Evolutionary conservation across 257 asterid genomes (phyloP), one percentile per base, ranked within the genome.

Genomic region (Oldenlandia corymbosa): DNA sequence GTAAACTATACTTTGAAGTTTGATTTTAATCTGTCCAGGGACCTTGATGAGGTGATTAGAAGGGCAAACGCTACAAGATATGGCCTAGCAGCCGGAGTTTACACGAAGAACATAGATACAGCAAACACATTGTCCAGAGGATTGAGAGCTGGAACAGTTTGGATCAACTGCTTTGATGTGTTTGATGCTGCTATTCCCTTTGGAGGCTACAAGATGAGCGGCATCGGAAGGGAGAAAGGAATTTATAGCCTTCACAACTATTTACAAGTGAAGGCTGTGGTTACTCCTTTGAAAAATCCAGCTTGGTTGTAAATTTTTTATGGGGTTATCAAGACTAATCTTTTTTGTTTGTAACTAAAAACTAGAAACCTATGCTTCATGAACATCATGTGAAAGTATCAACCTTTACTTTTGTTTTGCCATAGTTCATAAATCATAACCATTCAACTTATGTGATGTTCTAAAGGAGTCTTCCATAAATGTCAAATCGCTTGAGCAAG

Each of bases 161-260:
- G 92, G 95, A 64, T 85, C 0, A 90, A 90, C 79, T 90, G 95
- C 71, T 90, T 49, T 68, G 80, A 87, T 32, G 84, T 85, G 10
- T 87, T 83, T 53, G 91, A 85, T 20, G 92, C 90, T 1, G 84
- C 76, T 1, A 80, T 87, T 18, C 94, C 95, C 0, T 87, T 87
- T 49, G 97, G 97, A 10, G 97, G 97, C 68, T 87, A 85, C 80
- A 90, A 90, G 67, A 87, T 90, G 95, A 90, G 94, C 39, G 97
- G 97, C 36, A 74, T 64, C 18, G 97, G 97, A 47, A 66, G 94
- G 75, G 97, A 90, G 54, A 83, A 83, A 70, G 94, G 97, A 10
- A 65, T 79, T 27, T 68, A 90, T 64, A 82, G 94, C 75, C 90
- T 87, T 41, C 63, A 70, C 58, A 90, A 85, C 81, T 90, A 87